phyloP scores from a whole-genome alignment of 2,329 filamentous ascomycete genomes.

The Penicillium sp. region DNA sequence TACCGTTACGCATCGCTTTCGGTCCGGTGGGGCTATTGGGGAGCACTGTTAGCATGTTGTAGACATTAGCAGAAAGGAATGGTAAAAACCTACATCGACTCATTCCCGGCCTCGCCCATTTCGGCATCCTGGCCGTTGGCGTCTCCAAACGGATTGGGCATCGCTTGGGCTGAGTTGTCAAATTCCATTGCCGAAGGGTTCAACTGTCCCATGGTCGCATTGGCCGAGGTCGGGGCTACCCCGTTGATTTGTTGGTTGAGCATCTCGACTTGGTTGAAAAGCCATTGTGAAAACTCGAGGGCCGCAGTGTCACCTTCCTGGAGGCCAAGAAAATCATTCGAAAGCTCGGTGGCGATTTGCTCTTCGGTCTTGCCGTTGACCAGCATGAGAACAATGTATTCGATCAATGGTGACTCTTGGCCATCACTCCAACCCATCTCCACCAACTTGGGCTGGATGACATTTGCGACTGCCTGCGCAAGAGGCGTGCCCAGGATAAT shows the following conservation, averaged over 20 bases:
- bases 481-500: constrained; percentile 84
- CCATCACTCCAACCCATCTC: constrained; percentile 91
- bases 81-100: constrained; percentile 38
- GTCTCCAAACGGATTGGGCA: constrained; percentile 10
- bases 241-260: constrained; percentile 65
- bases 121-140: constrained; percentile 62
- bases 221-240: constrained; percentile 29
- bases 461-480: constrained; percentile 75
- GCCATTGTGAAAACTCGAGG: constrained; percentile 81
- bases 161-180: neutral
- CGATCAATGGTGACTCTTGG: constrained; percentile 77
- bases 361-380: constrained; percentile 91
- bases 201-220: constrained; percentile 23
- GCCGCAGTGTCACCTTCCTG: constrained; percentile 79
- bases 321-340: constrained; percentile 79
- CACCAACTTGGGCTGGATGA: constrained; percentile 84
- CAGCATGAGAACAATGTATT: constrained; percentile 97
- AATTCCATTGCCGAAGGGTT: constrained; percentile 35
- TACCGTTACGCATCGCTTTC: constrained; percentile 84
- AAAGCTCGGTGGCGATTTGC: constrained; percentile 83
- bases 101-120: constrained; percentile 61
- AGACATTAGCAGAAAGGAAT: neutral
- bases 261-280: constrained; percentile 80
- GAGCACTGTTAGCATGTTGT: constrained; percentile 40
- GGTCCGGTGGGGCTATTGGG: constrained; percentile 78